These are phyloP conservation scores for Xylaria sp. DNA, from an alignment of 2,329 filamentous ascomycete species.

Conservation along the genomic window DNA sequence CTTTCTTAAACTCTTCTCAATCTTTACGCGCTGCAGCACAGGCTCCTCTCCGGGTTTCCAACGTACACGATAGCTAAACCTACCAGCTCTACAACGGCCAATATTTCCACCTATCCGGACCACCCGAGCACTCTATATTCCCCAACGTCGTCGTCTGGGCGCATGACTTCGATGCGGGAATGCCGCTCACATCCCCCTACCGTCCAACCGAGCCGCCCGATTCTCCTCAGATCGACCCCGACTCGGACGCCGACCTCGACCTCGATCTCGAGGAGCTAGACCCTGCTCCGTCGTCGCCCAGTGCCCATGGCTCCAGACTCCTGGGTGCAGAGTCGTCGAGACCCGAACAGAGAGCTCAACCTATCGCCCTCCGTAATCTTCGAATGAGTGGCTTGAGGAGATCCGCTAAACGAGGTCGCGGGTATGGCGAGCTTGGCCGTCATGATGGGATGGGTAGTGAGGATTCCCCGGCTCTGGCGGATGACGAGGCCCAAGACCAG, in stretches of 20 bases:
- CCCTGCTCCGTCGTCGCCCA: conserved; percentile 59
- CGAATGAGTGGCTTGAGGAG: conserved; percentile 73
- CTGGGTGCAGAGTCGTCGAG: conserved; percentile 64
- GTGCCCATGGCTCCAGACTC: conserved; percentile 49
- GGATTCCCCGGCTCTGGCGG: conserved; percentile 73
- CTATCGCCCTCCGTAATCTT: conserved; percentile 77
- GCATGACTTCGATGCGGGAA: conserved; percentile 58
- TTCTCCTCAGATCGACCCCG: conserved; percentile 73
- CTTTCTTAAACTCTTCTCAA: not conserved
- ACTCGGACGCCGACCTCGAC: conserved; percentile 81
- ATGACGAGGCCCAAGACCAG: conserved; percentile 65
- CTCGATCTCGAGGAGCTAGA: conserved; percentile 84
- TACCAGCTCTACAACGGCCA: not conserved
- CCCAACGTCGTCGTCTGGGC: conserved; percentile 37
- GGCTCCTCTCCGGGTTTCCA: no score
- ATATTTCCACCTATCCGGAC: not conserved
- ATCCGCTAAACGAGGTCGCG: conserved; percentile 62
- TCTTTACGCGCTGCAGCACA: conserved; percentile 4
- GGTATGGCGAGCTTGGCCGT: conserved; percentile 70
- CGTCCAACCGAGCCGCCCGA: conserved; percentile 70
- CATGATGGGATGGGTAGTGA: conserved; percentile 68
- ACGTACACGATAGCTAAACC: not conserved
- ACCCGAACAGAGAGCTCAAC: conserved; percentile 59
- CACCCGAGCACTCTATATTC: not conserved
- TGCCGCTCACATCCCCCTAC: conserved; percentile 66